Base-by-base conservation (phyloP, 371 early-diverging fungal genomes). In the Nosema muscidifuracis region DNA sequence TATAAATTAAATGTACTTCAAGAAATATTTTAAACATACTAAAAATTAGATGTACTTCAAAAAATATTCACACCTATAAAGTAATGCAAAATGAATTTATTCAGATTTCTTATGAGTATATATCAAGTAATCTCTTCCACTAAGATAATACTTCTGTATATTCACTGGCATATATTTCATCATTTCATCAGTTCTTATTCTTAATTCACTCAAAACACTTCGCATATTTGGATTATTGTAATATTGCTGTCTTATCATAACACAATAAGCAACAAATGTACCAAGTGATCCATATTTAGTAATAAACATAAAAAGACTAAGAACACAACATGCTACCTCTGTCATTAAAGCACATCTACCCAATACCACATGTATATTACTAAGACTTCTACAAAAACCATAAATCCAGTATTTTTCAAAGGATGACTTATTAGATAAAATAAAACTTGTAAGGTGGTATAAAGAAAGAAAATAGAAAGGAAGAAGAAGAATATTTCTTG, bases 161-260 rank as follows among this genome's bases (percentile, higher is more conserved):
- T n/a, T n/a, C n/a, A n/a, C n/a, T n/a, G n/a, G 40, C 9, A 38
- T 9, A 15, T 20, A 47, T 16, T 43, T 33, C 15, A 65, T 31
- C 50, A 42, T 33, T 20, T 31, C 50, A 33, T 65, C 65, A 33
- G 44, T 10, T 10, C 28, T 26, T 18, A 65, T 50, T 30, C 65
- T 43, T 44, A 76, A 65, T 42, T 80, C 75, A 1, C 34, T 20
- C 24, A 77, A 71, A 3, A 79, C 76, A 26, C 60, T 75, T 31
- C 62, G 53, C 79, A 81, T 79, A 30, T 64, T 30, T 43, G 73
- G 74, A 65, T 79, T 77, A 0, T 55, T 73, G 20, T 40, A 65
- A 68, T 77, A 81, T 67, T 81, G 77, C 42, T 70, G 72, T 58
- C 81, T 76, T 38, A 74, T 65, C 58, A 81, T 72, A 12, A 67